Base-by-base conservation (phyloP, 768 basidiomycete species). In the Termitomyces sp. region DNA sequence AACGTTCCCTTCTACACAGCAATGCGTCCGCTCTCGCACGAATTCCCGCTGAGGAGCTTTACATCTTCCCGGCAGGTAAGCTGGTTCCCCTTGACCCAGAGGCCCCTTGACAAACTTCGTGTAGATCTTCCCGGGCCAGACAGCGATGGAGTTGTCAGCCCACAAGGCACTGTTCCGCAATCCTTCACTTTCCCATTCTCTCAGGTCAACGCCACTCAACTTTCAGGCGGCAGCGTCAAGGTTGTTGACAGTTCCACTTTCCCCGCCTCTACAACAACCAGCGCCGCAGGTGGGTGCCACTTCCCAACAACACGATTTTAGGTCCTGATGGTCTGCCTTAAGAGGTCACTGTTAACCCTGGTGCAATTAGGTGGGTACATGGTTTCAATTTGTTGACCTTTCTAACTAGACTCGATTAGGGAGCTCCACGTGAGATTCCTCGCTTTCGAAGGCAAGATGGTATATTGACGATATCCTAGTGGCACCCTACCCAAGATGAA, bases 401-500 rank as follows among this genome's bases (percentile, higher is more conserved):
- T 43, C n/a, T 53, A 12, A 59, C 29, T 38, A 44, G n/a, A 53
- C n/a, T n/a, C 45, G 11, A 40, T 14, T 62, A 80, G 82, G 56
- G 84, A 84, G 62, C 74, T 85, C 57, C 84, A 86, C 68, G 82
- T 82, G 67, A 62, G 77, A 65, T 46, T 37, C 32, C 25, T 37
- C 27, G 17, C 10, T 25, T 17, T 11, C 21, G 12, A 23, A 16
- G 9, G 44, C 17, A 1, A 12, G 32, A 16, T 38, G 11, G 38
- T 12, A 12, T 49, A 32, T 55, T 64, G 17, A 59, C 11, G 2
- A 27, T 40, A 55, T 54, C 59, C 14, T 56, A 86, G 85, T 88
- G 87, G 87, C 87, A 88, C 61, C 86, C 87, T 7, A 83, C 81
- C 11, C 74, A 83, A 62, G 82, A 85, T 57, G 85, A 86, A 69